phyloP scores from a whole-genome alignment of 2,329 filamentous ascomycete species.

The Sphaerulina vaccinii region DNA sequence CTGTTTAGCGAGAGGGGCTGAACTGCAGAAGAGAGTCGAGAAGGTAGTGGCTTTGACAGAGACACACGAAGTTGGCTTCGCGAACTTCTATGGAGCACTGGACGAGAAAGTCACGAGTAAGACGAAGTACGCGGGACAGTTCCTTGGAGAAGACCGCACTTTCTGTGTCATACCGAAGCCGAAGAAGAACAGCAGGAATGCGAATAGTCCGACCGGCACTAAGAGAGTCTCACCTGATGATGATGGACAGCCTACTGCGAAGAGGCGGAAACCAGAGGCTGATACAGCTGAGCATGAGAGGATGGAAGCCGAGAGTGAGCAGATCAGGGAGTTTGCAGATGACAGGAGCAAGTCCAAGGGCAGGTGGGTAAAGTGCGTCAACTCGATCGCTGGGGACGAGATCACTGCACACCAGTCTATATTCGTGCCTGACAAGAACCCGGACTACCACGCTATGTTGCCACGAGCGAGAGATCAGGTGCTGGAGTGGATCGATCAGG shows the following conservation, averaged over 20 bases:
- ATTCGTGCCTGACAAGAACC: conserved; percentile 72
- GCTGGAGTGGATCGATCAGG: conserved; percentile 55
- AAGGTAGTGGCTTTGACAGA: conserved; percentile 63
- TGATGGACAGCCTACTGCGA: conserved; percentile 1
- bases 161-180: conserved; percentile 78
- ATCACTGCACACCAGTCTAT: conserved; percentile 76
- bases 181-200: conserved; percentile 4
- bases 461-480: conserved; percentile 65
- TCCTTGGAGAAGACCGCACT: conserved; percentile 68
- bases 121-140: conserved; percentile 51
- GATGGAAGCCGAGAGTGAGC: conserved; percentile 35
- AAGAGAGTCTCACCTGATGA: conserved; percentile 26
- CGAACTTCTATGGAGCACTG: conserved; percentile 83
- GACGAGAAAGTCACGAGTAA: conserved; percentile 58
- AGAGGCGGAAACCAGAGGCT: conserved; percentile 17
- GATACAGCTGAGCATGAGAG: conserved; percentile 23
- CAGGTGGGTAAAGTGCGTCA: conserved; percentile 70
- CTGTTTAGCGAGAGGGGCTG: conserved; percentile 78
- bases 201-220: conserved; percentile 26
- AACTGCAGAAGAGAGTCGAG: conserved; percentile 72
- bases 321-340: conserved; percentile 37
- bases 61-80: conserved; percentile 71
- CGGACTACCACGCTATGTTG: conserved; percentile 67
- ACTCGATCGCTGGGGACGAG: conserved; percentile 78
- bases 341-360: conserved; percentile 41